Base-by-base conservation (phyloP, 805 yeast species). In the Maudiozyma saulgeensis region DNA sequence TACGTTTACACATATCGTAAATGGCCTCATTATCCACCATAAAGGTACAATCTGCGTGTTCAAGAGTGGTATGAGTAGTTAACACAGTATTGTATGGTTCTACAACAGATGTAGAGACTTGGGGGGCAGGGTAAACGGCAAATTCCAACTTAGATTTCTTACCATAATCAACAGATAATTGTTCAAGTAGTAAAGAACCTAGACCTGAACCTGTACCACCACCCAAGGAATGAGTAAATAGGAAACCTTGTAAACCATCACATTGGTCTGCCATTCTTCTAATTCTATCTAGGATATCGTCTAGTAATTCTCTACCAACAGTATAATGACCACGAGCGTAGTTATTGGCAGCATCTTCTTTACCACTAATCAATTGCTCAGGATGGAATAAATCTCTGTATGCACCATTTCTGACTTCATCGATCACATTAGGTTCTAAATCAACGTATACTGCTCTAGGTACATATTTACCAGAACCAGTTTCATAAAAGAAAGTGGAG, bases 151-250 rank as follows among this genome's bases (percentile, higher is more conserved):
- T 93, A 56, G 98, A 87, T 75, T 91, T 91, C 73, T 91, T 91
- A 64, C 96, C 96, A 67, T 83, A 91, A 69, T 93, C 97, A 61
- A 82, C 77, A 38, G 95, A 83, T 64, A 91, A 81, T 64, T 89
- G 95, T 72, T 93, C 98, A 61, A 91, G 79, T 66, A 91, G 78
- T 60, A 91, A 76, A 26, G 98, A 89, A 44, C 98, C 99, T 64
- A 91, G 82, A 63, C 99, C 99, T 39, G 97, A 89, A 66, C 99
- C 99, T 41, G 99, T 91, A 79, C 99, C 99, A 76, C 99, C 99
- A 71, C 98, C 98, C 59, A 91, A 79, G 34, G 98, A 93, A 71
- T 91, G 99, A 39, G 96, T 91, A 72, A 91, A 90, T 58, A 93
- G 73, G 75, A 91, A 91, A 55, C 99, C 99, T 76, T 91, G 99